Evolutionary conservation across 352 stramenopile genomes (phyloP).

Genomic region (Pythium diclinum): DNA sequence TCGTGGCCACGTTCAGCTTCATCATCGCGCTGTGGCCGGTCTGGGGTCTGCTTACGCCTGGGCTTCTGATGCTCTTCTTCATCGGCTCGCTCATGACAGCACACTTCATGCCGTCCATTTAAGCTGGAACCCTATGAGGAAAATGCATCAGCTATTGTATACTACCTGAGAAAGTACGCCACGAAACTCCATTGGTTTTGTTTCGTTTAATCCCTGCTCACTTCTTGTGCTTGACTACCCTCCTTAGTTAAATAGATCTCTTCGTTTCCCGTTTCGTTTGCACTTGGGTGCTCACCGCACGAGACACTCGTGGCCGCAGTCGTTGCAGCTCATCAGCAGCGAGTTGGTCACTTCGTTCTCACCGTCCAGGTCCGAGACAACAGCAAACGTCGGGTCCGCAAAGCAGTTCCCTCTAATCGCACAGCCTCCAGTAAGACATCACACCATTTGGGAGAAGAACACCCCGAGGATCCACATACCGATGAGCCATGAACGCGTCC

Average conservation of each 20-base stretch:
- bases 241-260: conserved; percentile 16
- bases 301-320: conserved; percentile 35
- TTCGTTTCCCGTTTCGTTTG: not conserved
- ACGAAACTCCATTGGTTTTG: too few relatives aligned
- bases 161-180: too few relatives aligned
- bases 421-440: not conserved
- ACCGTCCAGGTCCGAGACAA: conserved; percentile 25
- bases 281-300: conserved; percentile 17
- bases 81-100: conserved; percentile 91
- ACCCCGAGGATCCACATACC: conserved; percentile 29
- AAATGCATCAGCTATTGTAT: too few relatives aligned
- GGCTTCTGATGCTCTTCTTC: conserved; percentile 86
- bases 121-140: not conserved
- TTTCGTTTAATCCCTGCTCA: too few relatives aligned
- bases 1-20: conserved; percentile 70
- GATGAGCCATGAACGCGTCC: conserved; percentile 53
- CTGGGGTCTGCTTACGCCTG: conserved; percentile 90
- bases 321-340: conserved; percentile 38
- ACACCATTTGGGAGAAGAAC: not conserved
- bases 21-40: conserved; percentile 89
- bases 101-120: conserved; percentile 92
- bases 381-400: conserved; percentile 50
- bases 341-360: conserved; percentile 28
- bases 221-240: not conserved
- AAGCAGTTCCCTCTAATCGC: conserved; percentile 44